A percentile compares a stretch with the other conserved stretches of the same genome.
phyloP scores from a whole-genome alignment of 495 filamentous ascomycete species.

The Letharia lupina region DNA sequence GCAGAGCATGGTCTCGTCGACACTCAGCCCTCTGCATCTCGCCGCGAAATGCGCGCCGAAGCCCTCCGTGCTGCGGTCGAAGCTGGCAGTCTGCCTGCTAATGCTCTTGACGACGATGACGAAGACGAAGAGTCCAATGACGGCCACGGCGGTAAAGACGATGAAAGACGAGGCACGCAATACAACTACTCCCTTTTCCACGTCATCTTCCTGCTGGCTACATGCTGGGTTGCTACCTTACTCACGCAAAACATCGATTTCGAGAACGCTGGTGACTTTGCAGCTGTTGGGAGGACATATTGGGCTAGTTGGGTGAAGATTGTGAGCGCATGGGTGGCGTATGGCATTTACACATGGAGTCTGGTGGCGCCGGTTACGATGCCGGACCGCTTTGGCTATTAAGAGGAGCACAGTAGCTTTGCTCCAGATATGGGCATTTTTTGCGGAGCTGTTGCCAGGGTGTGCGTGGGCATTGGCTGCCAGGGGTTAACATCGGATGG shows the following conservation, averaged over 20 bases:
- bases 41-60: constrained; percentile 85
- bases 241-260: constrained; percentile 75
- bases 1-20: constrained; percentile 81
- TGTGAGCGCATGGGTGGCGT: constrained; percentile 94
- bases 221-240: constrained; percentile 89
- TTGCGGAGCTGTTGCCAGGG: background rate
- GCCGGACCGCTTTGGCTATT: constrained; percentile 74
- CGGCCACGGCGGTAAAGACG: constrained; percentile 59
- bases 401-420: background rate
- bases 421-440: background rate
- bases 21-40: constrained; percentile 61
- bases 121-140: constrained; percentile 56
- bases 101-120: constrained; percentile 74
- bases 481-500: background rate
- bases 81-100: constrained; percentile 81
- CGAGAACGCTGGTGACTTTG: constrained; percentile 61
- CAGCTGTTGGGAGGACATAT: constrained; percentile 86
- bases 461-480: background rate
- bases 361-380: constrained; percentile 76
- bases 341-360: constrained; percentile 89
- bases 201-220: constrained; percentile 93
- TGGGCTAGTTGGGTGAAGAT: constrained; percentile 99
- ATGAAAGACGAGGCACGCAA: constrained; percentile 81
- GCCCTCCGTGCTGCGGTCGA: constrained; percentile 88
- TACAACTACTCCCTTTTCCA: constrained; percentile 97